phyloP scores from a whole-genome alignment of 2,329 filamentous ascomycete genomes.

The Apiospora phragmitis region DNA sequence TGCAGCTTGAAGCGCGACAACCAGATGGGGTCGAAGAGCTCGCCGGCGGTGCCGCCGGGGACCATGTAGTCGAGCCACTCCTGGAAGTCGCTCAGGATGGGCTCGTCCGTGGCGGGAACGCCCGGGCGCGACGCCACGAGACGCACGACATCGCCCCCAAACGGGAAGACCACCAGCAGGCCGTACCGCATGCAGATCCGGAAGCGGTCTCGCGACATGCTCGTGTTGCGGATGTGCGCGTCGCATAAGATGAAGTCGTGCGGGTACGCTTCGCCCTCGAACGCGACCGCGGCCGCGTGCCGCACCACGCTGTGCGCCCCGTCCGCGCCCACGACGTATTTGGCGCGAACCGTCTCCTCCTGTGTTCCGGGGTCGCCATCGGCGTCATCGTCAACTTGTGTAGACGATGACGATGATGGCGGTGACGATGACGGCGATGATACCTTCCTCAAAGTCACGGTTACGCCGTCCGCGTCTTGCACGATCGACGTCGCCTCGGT shows the following conservation, averaged over 20 bases:
- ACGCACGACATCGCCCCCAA: conserved; percentile 27
- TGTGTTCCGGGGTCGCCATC: conserved; percentile 4
- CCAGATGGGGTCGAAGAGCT: conserved; percentile 35
- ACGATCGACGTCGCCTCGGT: conserved; percentile 20
- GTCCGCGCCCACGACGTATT: conserved; percentile 47
- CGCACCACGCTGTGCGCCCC: conserved; percentile 45
- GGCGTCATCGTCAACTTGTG: not conserved
- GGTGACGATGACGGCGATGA: not conserved
- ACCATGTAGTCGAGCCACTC: conserved; percentile 29
- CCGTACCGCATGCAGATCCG: conserved; percentile 33
- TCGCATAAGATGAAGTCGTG: conserved; percentile 49
- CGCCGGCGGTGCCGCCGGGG: conserved; percentile 25
- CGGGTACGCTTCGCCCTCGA: conserved; percentile 43
- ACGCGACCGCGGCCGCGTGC: conserved; percentile 36
- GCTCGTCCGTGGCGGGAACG: conserved; percentile 19
- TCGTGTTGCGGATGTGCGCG: conserved; percentile 29
- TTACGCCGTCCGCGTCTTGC: conserved; percentile 25
- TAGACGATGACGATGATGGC: not conserved
- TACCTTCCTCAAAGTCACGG: conserved; percentile 18
- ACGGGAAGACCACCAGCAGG: conserved; percentile 35
- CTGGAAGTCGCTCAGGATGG: conserved; percentile 34
- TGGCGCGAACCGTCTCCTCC: conserved; percentile 23
- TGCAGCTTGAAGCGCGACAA: conserved; percentile 48
- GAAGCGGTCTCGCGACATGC: conserved; percentile 20
- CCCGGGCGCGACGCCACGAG: conserved; percentile 27